Evolutionary conservation across 257 asterid genomes (phyloP).

Genomic region (Gentiana macrophylla): DNA sequence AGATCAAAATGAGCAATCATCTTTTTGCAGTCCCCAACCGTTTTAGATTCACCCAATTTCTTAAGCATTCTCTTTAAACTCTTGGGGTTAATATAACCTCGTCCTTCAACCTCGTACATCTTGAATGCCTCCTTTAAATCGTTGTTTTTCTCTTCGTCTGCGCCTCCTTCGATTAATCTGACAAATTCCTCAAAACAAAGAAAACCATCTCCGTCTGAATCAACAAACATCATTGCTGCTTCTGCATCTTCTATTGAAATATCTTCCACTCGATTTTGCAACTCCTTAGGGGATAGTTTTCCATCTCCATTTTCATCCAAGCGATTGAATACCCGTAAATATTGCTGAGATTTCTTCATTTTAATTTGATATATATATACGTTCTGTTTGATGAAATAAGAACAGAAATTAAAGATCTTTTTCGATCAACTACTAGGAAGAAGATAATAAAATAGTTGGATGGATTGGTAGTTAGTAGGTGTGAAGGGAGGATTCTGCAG

Average conservation of each 20-base stretch:
- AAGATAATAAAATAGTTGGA: no score
- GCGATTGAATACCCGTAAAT: conserved; percentile 20
- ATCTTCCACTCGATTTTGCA: conserved; percentile 12
- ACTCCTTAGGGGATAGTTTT: conserved; percentile 24
- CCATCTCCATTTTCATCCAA: conserved; percentile 29
- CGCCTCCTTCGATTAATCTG: conserved; percentile 35
- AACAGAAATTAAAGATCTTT: no score
- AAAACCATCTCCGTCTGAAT: conserved; percentile 42
- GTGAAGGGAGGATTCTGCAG: no score
- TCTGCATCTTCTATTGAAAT: conserved; percentile 33
- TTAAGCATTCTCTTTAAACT: conserved; percentile 56
- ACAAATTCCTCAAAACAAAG: conserved; percentile 50
- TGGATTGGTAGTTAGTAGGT: no score
- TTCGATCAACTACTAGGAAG: no score
- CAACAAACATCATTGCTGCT: conserved; percentile 29
- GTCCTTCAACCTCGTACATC: conserved; percentile 46
- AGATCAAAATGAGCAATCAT: conserved; percentile 55
- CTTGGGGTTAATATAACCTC: conserved; percentile 43
- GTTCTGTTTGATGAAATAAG: no score
- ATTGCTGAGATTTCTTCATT: conserved; percentile 17
- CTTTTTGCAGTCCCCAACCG: conserved; percentile 31
- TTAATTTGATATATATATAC: no score
- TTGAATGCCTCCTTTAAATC: conserved; percentile 48
- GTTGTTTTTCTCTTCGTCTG: conserved; percentile 38
- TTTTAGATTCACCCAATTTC: conserved; percentile 43